Percentiles rank a stretch among this genome's conserved stretches.
These are phyloP conservation scores for Bidens hawaiensis DNA, from an alignment of 140 eudicot species.

Conservation along the genomic window DNA sequence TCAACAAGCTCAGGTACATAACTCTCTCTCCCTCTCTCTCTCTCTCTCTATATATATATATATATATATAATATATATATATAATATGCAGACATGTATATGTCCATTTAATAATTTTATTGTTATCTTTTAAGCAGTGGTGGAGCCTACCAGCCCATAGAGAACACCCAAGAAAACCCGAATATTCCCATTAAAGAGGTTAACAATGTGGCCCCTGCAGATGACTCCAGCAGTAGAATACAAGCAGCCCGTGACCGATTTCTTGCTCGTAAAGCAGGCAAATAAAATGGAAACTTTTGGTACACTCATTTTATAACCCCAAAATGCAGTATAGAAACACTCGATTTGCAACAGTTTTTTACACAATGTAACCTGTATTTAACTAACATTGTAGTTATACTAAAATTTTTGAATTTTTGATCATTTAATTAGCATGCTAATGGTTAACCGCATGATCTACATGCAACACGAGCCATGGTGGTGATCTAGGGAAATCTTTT, in stretches of 20 bases:
- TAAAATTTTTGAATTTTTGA: no score
- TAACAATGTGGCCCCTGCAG: constrained; percentile 20
- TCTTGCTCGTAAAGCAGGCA: constrained; percentile 69
- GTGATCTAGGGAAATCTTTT: constrained; percentile 53
- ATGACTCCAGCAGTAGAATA: constrained; percentile 52
- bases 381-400: no score
- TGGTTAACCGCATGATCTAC: constrained; percentile 42
- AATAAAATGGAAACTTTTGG: constrained; percentile 21
- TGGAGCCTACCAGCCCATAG: constrained; percentile 38
- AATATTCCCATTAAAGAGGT: constrained; percentile 34
- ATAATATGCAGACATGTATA: neutral
- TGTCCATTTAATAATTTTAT: constrained; percentile 1
- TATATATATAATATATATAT: no score
- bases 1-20: constrained; percentile 67
- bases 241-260: constrained; percentile 94
- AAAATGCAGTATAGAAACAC: neutral
- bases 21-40: no score
- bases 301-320: neutral
- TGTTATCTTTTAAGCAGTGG: constrained; percentile 56
- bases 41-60: no score
- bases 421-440: no score
- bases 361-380: neutral
- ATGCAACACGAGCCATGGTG: constrained; percentile 62
- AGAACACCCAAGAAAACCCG: constrained; percentile 16
- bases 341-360: neutral